Base-by-base conservation (phyloP, 495 filamentous ascomycete species). In the Diplogelasinospora grovesii region DNA sequence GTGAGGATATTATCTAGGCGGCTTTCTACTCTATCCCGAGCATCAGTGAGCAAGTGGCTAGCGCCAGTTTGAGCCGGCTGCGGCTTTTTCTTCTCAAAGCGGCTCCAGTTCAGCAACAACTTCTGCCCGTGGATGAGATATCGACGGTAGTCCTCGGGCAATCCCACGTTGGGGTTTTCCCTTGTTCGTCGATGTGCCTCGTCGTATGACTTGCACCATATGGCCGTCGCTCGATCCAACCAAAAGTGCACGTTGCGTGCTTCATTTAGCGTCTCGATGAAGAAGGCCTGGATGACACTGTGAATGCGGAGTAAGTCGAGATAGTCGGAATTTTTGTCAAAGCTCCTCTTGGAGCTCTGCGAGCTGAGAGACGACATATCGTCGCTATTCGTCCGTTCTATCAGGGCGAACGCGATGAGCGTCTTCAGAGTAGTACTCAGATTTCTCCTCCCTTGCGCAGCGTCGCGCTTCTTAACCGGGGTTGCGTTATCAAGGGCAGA, bases 221-320 rank as follows among this genome's bases (percentile, higher is more conserved):
- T 64, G 1, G 61, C 60, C 5, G 72, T 68, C 9, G 79, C 77
- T 25, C 77, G 63, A 38, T 79, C 68, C 16, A 86, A 60, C 80
- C 81, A 86, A 14, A 74, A 75, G n/a, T 69, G 61, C 5, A 73
- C 59, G 16, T 81, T 67, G 8, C 69, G 66, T 24, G 78, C 69
- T 37, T 74, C 71, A 15, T 71, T 70, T 3, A 92, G 61, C 16
- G 75, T 71, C 49, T 86, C 82, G 13, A 83, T 74, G 43, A 85
- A 86, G 39, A 89, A 88, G 0, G 76, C 81, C 52, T 90, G 86
- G 5, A 89, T 82, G 1, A 90, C 83, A 22, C 75, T 81, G 54
- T 89, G 85, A 28, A 90, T 70, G 22, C 82, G 78, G 22, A 90
- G 69, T 23, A 88, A 71, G 37, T 89, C 85, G 15, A 86, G 73